A percentile compares a stretch with the other conserved stretches of the same genome.
These are phyloP conservation scores for Coniferiporia weirii DNA, from an alignment of 1,284 basidiomycete species.

Conservation along the genomic window DNA sequence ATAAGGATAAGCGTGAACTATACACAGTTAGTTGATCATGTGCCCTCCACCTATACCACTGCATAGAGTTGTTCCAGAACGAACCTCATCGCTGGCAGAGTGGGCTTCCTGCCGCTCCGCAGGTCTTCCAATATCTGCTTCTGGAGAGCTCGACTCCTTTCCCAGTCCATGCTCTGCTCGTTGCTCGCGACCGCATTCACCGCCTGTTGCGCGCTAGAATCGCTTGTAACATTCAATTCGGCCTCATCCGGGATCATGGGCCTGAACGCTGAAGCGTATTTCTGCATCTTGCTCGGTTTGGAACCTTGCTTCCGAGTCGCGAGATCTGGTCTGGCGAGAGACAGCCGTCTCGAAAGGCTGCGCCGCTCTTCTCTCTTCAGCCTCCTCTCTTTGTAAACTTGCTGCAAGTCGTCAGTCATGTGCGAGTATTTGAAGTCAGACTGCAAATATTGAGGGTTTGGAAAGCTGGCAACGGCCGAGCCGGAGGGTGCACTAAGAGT, in stretches of 20 bases:
- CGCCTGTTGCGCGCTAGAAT: not conserved
- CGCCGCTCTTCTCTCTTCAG: slow-evolving; percentile 4
- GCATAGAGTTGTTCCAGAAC: not conserved
- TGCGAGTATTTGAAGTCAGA: not conserved
- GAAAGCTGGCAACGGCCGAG: not conserved
- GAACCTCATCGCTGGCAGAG: slow-evolving; percentile 11
- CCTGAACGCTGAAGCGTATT: not conserved
- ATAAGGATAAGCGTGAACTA: not conserved
- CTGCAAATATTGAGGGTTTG: not conserved
- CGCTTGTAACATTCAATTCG: not conserved
- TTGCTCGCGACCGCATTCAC: not conserved
- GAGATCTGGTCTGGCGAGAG: slow-evolving; percentile 16
- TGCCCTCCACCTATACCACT: not conserved
- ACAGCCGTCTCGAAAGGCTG: not conserved
- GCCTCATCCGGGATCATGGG: not conserved
- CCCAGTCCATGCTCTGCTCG: slow-evolving; percentile 1
- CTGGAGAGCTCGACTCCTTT: slow-evolving; percentile 8
- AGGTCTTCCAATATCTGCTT: slow-evolving; percentile 11
- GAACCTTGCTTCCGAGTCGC: not conserved
- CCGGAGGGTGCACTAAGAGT: not conserved
- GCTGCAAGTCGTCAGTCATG: not conserved
- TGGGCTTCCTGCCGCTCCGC: slow-evolving; percentile 7
- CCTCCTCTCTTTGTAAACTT: not conserved
- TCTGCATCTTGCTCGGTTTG: not conserved
- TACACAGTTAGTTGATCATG: not conserved